A percentile compares a stretch with the other conserved stretches of the same genome.
These are phyloP conservation scores for Trifolium dubium DNA, from an alignment of 306 rosid genomes.

Conservation along the genomic window DNA sequence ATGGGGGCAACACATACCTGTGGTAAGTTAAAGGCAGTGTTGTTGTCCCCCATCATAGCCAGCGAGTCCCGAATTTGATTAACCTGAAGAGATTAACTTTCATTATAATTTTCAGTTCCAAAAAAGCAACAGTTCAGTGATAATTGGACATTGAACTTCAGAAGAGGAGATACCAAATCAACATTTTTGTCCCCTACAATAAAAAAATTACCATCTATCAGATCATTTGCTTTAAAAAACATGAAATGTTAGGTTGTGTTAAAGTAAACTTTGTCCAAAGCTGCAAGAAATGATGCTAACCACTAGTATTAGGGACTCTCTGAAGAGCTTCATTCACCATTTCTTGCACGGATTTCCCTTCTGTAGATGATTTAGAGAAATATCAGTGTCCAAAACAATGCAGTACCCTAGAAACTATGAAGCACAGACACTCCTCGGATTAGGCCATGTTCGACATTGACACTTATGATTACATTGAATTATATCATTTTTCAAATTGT, in stretches of 20 bases:
- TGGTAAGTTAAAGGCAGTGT: conserved; percentile 94
- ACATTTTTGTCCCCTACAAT: conserved; percentile 92
- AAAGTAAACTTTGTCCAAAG: conserved; percentile 20
- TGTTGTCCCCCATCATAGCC: conserved; percentile 95
- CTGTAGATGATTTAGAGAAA: conserved; percentile 51
- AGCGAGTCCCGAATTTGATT: conserved; percentile 94
- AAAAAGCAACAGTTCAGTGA: conserved; percentile 30
- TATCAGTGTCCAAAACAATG: not conserved
- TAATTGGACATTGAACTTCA: conserved; percentile 38
- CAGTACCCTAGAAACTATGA: no score
- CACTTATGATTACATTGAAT: no score
- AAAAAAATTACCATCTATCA: conserved; percentile 44
- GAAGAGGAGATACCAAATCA: conserved; percentile 67
- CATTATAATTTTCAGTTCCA: conserved; percentile 36
- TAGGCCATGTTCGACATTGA: no score
- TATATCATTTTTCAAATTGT: no score
- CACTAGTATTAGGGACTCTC: conserved; percentile 75
- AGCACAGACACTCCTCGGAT: no score
- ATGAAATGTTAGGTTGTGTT: conserved; percentile 17
- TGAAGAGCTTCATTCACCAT: conserved; percentile 92
- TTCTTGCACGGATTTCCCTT: conserved; percentile 93
- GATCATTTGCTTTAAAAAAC: conserved; percentile 24
- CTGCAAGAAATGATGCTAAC: conserved; percentile 52
- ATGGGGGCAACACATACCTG: conserved; percentile 63
- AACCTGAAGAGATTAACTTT: conserved; percentile 63